Base-by-base conservation (phyloP, 78 protist genomes). In the Dictyostelium intermedium region DNA sequence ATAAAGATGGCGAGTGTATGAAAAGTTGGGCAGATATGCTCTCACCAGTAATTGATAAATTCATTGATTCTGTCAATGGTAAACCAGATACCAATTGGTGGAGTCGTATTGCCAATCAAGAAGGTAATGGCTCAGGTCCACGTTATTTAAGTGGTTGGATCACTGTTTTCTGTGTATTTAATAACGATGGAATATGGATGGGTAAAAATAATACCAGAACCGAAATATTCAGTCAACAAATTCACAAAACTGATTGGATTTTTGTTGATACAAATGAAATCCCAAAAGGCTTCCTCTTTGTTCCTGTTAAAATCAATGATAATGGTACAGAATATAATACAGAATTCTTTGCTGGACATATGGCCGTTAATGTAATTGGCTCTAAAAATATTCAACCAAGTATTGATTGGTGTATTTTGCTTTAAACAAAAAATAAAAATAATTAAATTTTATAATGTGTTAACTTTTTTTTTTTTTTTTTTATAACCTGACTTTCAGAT, bases 111-210 rank as follows among this genome's bases (percentile, higher is more conserved):
- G 85, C 82, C 0, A 69, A 50, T 39, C 14, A 87, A 25, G 60
- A 30, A 23, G 91, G 92, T 0, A 95, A 66, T 60, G 96, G 96
- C 10, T 50, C 81, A 2, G 92, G 92, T 34, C 95, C 95, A 8
- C 45, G 85, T 11, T 93, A 89, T n/a, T 0, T 84, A 1, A 45
- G 93, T 20, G 96, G 96, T 5, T 93, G 96, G 96, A 91, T 93
- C 6, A 92, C 95, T 5, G 96, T 30, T 6, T 93, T 93, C 87
- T 39, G 83, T 27, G 96, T 32, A 2, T 93, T 93, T 87, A 11
- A 41, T 37, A 41, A 27, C 1, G 72, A 93, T 27, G 96, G 92
- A 32, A 89, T 25, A 70, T 93, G 94, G 94, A 16, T 20, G 7
- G 94, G 47, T 14, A 61, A 91, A 5, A 35, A 45, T 1, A 41